These are phyloP conservation scores for Phytopythium oedochilum DNA, from an alignment of 352 stramenopile genomes.

Conservation along the genomic window DNA sequence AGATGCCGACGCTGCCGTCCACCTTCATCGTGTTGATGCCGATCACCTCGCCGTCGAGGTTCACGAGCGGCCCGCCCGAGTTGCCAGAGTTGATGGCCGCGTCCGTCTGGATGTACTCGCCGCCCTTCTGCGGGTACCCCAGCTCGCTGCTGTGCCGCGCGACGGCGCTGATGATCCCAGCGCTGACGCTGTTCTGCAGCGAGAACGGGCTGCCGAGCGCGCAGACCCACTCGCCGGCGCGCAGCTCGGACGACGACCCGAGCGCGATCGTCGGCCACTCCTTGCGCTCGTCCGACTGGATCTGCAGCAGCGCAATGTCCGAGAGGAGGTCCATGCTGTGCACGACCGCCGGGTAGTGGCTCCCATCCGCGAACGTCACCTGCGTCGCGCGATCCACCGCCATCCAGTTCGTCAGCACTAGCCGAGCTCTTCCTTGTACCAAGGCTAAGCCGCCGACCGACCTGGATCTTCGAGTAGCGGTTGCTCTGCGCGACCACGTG, in stretches of 20 bases:
- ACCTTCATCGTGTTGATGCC: slow-evolving; percentile 95
- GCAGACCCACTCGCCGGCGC: slow-evolving; percentile 90
- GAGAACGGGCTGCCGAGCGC: slow-evolving; percentile 90
- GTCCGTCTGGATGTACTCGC: slow-evolving; percentile 93
- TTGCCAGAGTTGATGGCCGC: slow-evolving; percentile 93
- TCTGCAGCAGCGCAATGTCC: slow-evolving; percentile 90
- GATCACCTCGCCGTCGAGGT: slow-evolving; percentile 91
- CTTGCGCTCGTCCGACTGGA: slow-evolving; percentile 48
- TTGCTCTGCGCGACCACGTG: slow-evolving; percentile 87
- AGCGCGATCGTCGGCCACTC: slow-evolving; percentile 72
- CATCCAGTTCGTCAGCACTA: not conserved
- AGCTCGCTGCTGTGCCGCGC: slow-evolving; percentile 87
- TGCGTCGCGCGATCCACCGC: slow-evolving; percentile 4
- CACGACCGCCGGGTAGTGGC: slow-evolving; percentile 68
- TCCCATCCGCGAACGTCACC: slow-evolving; percentile 83
- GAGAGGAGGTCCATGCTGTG: slow-evolving; percentile 85
- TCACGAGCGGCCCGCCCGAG: slow-evolving; percentile 91
- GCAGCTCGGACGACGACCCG: slow-evolving; percentile 68
- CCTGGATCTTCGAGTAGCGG: slow-evolving; percentile 78
- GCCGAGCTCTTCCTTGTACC: not conserved
- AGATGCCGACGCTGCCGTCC: slow-evolving; percentile 85
- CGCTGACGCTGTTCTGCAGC: slow-evolving; percentile 89
- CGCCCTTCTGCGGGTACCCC: slow-evolving; percentile 70
- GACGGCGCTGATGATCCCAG: slow-evolving; percentile 90
- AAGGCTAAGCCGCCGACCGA: slow-evolving; percentile 9